Evolutionary conservation across 768 basidiomycete species (phyloP).

Genomic region (Leccinum pellstonianum): DNA sequence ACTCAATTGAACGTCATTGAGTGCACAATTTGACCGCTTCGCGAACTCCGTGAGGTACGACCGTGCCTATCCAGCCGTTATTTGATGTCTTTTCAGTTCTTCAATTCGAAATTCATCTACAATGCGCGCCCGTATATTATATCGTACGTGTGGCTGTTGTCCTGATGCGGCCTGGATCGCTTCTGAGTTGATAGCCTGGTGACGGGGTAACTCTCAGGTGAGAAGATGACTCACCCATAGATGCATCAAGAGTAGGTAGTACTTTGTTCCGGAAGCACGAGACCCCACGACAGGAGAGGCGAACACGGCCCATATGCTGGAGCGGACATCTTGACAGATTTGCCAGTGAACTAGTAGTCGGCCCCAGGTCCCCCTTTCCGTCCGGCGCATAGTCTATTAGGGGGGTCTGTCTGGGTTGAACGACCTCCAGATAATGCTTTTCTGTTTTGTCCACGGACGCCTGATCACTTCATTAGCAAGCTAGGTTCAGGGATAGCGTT

Average conservation of each 20-base stretch:
- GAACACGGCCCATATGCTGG: constrained; percentile 6
- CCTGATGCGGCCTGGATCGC: not conserved
- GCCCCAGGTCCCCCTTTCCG: constrained; percentile 18
- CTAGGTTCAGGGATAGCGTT: not conserved
- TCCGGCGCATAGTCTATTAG: constrained; percentile 6
- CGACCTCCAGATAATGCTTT: constrained; percentile 13
- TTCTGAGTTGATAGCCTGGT: not conserved
- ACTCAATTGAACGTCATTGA: not conserved
- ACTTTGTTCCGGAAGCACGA: constrained; percentile 1
- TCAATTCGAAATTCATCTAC: not conserved
- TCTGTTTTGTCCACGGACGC: not conserved
- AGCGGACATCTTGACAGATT: constrained; percentile 13
- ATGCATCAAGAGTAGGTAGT: not conserved
- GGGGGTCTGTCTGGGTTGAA: constrained; percentile 9
- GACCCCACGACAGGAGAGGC: constrained; percentile 6
- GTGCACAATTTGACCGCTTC: not conserved
- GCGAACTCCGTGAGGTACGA: not conserved
- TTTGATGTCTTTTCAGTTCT: not conserved
- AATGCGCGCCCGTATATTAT: not conserved
- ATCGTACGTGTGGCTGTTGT: not conserved
- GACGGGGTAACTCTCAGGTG: not conserved
- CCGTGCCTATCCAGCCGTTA: not conserved
- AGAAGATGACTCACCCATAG: not conserved
- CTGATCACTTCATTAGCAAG: not conserved
- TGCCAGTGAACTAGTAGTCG: not conserved